These are phyloP conservation scores for Chiua sp. DNA, from an alignment of 1,284 basidiomycete species.

Conservation along the genomic window DNA sequence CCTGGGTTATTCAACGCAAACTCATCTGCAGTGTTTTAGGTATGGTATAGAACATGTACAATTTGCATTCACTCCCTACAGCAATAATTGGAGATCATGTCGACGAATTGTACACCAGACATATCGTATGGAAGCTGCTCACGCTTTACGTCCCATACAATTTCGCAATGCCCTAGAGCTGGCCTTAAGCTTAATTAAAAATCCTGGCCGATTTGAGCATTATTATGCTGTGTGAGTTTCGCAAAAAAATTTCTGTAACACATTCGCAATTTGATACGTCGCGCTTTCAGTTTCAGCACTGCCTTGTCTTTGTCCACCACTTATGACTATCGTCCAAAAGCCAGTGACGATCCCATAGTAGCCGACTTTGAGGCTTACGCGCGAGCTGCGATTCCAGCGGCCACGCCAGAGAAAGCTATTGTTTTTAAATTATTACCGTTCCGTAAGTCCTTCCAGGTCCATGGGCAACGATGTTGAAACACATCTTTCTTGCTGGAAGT, in stretches of 20 bases:
- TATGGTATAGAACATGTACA: neutral
- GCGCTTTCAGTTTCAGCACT: too few relatives aligned
- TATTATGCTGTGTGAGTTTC: conserved; percentile 8
- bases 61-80: conserved; percentile 11
- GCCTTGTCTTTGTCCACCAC: conserved; percentile 5
- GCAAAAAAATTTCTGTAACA: neutral
- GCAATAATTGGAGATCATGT: conserved; percentile 15
- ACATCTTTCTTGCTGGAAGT: too few relatives aligned
- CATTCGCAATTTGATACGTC: neutral
- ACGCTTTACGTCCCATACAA: conserved; percentile 13
- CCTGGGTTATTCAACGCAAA: too few relatives aligned
- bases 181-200: conserved; percentile 5
- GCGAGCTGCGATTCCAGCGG: neutral
- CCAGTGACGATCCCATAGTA: conserved; percentile 16
- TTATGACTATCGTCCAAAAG: conserved; percentile 22
- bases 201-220: conserved; percentile 6
- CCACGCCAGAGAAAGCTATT: conserved; percentile 6
- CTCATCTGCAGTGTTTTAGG: neutral
- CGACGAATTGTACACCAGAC: conserved; percentile 18
- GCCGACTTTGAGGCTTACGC: neutral
- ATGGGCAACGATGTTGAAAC: too few relatives aligned
- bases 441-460: conserved; percentile 7
- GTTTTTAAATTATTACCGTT: conserved; percentile 24
- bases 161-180: conserved; percentile 15
- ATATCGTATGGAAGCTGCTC: conserved; percentile 4